Percentiles rank a stretch among this genome's conserved stretches.
These are phyloP conservation scores for Colletotrichum truncatum DNA, from an alignment of 2,329 filamentous ascomycete species.

Conservation along the genomic window DNA sequence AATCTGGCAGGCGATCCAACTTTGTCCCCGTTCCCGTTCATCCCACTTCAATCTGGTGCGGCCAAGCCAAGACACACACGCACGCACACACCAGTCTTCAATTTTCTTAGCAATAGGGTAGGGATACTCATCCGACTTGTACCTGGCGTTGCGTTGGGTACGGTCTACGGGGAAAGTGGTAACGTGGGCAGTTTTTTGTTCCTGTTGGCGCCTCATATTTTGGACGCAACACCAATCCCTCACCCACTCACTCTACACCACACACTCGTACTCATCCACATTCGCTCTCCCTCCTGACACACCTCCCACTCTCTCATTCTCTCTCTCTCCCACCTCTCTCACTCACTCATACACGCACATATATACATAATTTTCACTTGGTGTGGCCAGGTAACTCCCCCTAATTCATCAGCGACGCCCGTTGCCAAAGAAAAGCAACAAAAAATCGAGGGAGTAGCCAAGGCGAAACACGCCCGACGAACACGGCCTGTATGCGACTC, in stretches of 20 bases:
- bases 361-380: no score
- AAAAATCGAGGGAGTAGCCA: not conserved
- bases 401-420: slow-evolving; percentile 14
- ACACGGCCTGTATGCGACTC: slow-evolving; percentile 21
- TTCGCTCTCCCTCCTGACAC: no score
- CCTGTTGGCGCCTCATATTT: slow-evolving; percentile 25
- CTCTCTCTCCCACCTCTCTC: no score
- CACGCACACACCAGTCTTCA: slow-evolving; percentile 14
- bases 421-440: not conserved
- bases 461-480: slow-evolving; percentile 18
- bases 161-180: not conserved
- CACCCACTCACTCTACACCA: not conserved
- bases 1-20: not conserved
- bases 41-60: slow-evolving; percentile 15
- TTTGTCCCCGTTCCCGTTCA: not conserved
- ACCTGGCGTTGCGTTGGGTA: not conserved
- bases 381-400: not conserved
- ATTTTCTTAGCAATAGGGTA: not conserved
- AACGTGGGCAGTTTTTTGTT: not conserved
- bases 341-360: not conserved
- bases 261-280: no score
- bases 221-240: not conserved
- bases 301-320: no score
- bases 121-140: not conserved
- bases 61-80: slow-evolving; percentile 26